A percentile compares a stretch with the other conserved stretches of the same genome.
These are phyloP conservation scores for Debaryomyces hansenii DNA, from an alignment of 805 yeast species.

Conservation along the genomic window DNA sequence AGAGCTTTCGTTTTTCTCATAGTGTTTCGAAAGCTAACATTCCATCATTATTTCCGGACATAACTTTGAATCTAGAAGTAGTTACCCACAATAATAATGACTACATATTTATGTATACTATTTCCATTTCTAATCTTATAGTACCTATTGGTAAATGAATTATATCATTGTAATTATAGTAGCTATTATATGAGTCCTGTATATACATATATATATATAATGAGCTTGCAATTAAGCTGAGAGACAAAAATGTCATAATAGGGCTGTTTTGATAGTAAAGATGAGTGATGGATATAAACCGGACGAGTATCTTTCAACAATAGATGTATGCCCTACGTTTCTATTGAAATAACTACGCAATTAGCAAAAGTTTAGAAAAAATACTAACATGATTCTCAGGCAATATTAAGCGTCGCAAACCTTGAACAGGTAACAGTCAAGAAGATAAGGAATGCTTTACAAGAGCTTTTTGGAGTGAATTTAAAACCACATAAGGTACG, in stretches of 20 bases:
- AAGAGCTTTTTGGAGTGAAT: constrained; percentile 61
- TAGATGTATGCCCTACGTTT: constrained; percentile 49
- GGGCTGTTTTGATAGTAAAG: too few species aligned
- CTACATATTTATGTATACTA: too few species aligned
- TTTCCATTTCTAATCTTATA: not conserved
- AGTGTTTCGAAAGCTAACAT: too few species aligned
- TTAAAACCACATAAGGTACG: constrained; percentile 47
- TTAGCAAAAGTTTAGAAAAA: not conserved
- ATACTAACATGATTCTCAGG: constrained; percentile 42
- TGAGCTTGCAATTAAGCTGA: too few species aligned
- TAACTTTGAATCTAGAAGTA: too few species aligned
- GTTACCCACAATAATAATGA: too few species aligned
- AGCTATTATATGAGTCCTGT: too few species aligned
- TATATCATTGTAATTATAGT: too few species aligned
- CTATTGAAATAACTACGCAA: not conserved
- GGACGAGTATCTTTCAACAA: constrained; percentile 54
- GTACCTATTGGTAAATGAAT: not conserved
- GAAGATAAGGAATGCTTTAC: constrained; percentile 69
- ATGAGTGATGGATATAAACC: constrained; percentile 18
- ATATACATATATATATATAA: too few species aligned
- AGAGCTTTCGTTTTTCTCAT: too few species aligned
- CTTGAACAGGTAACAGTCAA: constrained; percentile 70
- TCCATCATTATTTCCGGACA: too few species aligned
- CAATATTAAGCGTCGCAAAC: constrained; percentile 70
- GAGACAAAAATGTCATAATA: too few species aligned